Base-by-base conservation (phyloP, 1,284 basidiomycete genomes). In the Laetiporus sulphureus region DNA sequence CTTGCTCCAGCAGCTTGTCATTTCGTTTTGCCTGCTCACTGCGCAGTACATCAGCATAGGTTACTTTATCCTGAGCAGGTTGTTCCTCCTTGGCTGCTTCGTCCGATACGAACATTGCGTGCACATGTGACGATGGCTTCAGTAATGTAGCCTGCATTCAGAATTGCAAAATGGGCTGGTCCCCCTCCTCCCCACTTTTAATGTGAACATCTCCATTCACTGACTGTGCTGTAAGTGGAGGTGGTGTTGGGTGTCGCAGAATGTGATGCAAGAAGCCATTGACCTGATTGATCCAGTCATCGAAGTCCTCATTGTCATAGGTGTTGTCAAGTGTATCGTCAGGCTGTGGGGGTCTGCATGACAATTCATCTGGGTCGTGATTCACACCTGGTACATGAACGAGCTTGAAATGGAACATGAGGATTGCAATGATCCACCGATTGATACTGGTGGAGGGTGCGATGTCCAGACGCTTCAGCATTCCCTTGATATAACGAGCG, bases 331-430 rank as follows among this genome's bases (percentile, higher is more conserved):
- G 41, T 2, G 21, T 22, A 12, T 62, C 55, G 0, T 50, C 55
- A 2, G 45, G 47, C 11, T 61, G n/a, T n/a, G n/a, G n/a, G 46
- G 0, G 24, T 20, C 0, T 27, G 42, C 62, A 47, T 12, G 66
- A 69, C 0, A 71, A 50, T 0, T 65, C 64, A 36, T 70, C 66
- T 0, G 61, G 59, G 1, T 60, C 65, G 12, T 64, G 58, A 4
- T 43, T 36, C 1, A 32, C 46, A 0, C 56, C 46, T n/a, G 59
- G 64, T 5, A 70, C 57, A 41, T 67, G 66, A 0, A 58, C 47
- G 2, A 66, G 51, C 0, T 46, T 50, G 37, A 71, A 69, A 21
- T 55, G 40, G 44, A 68, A 70, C 0, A 51, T 53, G 0, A 68
- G 39, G 1, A 71, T 71, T 0, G 53, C 51, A 0, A 57, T 44